Base-by-base conservation (phyloP, 139 green algal species). In the Gonium pectorale region DNA sequence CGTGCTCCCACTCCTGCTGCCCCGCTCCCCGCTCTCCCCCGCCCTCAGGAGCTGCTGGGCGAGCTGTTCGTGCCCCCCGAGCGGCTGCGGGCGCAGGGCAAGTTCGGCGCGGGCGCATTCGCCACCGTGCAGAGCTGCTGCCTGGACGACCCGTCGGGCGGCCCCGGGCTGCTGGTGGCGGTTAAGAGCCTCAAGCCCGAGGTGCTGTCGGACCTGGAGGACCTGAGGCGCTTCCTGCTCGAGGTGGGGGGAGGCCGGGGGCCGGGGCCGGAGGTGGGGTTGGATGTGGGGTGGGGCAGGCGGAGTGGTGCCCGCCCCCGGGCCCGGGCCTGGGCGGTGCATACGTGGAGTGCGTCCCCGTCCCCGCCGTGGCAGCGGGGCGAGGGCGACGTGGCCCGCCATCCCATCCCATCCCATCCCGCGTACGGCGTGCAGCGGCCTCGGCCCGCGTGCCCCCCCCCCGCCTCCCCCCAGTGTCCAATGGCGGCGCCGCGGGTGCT, bases 101-200 rank as follows among this genome's bases (percentile, higher is more conserved):
- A 85, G n/a, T 79, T 95, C 41, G 92, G 92, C 2, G 60, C 92
- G 78, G 92, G 92, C 26, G 91, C 86, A 1, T 94, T 93, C 86
- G 91, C 91, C 24, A 92, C 90, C 1, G 91, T 94, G 17, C 88
- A 91, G 70, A 79, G 40, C 22, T 83, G 75, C 56, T 68, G 87
- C 33, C 72, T 59, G 62, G 78, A 84, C 21, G 46, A 74, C 59
- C 2, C 31, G 27, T 38, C n/a, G 2, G 78, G 78, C 62, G 78
- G 78, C n/a, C 78, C 78, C 19, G 27, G 19, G 29, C 41, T 40
- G 68, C 64, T 41, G 33, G 92, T 96, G 41, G 93, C 92, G 11
- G 92, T 95, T 27, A 95, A 96, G 88, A 62, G 52, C 40, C 83
- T 95, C 37, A 92, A 93, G 64, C 89, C 91, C 7, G 90, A 95